These are phyloP conservation scores for Tetrastigma voinierianum DNA, from an alignment of 164 flowering plant genomes.

Conservation along the genomic window DNA sequence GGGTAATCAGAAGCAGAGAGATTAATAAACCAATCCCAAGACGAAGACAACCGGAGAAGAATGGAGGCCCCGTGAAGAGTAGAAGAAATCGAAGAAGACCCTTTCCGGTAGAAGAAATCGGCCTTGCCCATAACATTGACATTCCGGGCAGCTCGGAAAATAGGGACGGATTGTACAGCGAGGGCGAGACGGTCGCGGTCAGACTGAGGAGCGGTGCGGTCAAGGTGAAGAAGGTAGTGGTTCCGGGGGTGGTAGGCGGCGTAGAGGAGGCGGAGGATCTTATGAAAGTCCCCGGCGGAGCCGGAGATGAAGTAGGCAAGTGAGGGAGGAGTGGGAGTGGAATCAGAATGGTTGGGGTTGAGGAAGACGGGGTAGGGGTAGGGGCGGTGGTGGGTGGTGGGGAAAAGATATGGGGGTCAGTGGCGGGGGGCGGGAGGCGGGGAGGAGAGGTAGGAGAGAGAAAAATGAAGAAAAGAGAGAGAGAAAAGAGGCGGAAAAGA, in stretches of 20 bases:
- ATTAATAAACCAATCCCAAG: constrained; percentile 93
- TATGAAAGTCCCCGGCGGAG: constrained; percentile 47
- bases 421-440: constrained; percentile 2
- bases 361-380: background rate
- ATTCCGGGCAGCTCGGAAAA: constrained; percentile 62
- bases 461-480: background rate
- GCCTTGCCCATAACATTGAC: constrained; percentile 80
- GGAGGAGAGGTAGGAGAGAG: constrained; percentile 2
- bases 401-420: constrained; percentile 28
- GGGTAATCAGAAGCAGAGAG: constrained; percentile 79
- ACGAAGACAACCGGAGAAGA: constrained; percentile 38
- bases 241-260: constrained; percentile 77
- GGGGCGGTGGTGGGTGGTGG: constrained; percentile 9
- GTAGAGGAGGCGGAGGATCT: constrained; percentile 68
- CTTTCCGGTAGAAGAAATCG: constrained; percentile 55
- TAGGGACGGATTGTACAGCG: constrained; percentile 44
- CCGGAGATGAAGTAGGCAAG: constrained; percentile 82
- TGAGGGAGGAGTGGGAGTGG: constrained; percentile 54
- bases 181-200: constrained; percentile 57
- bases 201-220: constrained; percentile 45
- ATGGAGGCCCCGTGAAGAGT: constrained; percentile 82
- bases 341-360: constrained; percentile 11
- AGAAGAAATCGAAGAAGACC: constrained; percentile 61
- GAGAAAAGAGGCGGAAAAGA: background rate
- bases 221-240: constrained; percentile 83